Evolutionary conservation across 305 asterid species (phyloP), one percentile per base, ranked within the genome.

Genomic region (Fraxinus baroniana): DNA sequence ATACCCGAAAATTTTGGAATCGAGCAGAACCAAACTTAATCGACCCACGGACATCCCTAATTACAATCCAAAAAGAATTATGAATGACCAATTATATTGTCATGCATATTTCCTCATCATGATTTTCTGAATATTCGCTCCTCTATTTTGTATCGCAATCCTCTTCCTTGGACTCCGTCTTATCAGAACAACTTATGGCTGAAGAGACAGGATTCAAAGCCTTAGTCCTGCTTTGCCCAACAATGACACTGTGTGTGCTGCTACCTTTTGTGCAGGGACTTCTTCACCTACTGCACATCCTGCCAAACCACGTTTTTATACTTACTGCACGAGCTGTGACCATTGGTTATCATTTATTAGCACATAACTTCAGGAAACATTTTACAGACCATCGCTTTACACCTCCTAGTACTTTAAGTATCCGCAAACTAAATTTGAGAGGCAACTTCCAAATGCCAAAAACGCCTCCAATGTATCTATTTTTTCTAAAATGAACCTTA

Each of bases 401-500:
- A 13, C 26, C 46, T 60, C 75, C 36, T 77, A 28, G 66, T 12
- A 77, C 76, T 32, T 18, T 32, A 41, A 44, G 30, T 79, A 75
- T 77, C 41, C 8, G 33, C 3, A 30, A n/a, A 49, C 28, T 62
- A 49, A 49, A 44, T 44, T 44, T 44, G 52, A 10, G 36, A 26
- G 35, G n/a, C 17, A 24, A 24, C 35, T 60, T 60, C 10, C 12
- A 60, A 60, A 60, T 17, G 37, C 32, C 26, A 68, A 52, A 41
- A 26, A 79, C 55, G 28, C 62, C 74, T 83, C 74, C 76, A 46
- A 60, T 28, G 64, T 57, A 76, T 72, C 78, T 55, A 55, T 41
- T 32, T 78, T 78, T 83, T 44, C 79, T 28, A 49, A 35, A 85
- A 37, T 41, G 81, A 85, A 79, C 78, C 44, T 57, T 44, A 74